A percentile compares a stretch with the other conserved stretches of the same genome.
Conservation (phyloP, 257 asterid species). For the Vinca minor region DNA sequence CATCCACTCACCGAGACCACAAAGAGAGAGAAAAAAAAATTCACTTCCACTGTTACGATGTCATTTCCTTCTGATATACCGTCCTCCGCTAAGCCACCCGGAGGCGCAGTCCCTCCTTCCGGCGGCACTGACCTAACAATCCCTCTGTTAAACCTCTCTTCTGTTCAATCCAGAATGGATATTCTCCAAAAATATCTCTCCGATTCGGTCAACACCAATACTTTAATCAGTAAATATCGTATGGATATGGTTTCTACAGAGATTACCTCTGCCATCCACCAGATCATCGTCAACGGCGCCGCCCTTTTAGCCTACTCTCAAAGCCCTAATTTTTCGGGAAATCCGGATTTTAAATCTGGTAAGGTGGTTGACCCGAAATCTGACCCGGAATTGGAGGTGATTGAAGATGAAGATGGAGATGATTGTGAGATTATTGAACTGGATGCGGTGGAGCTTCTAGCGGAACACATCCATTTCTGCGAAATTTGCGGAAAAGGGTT, state of each 20-base stretch:
- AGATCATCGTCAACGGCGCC: constrained; percentile 62
- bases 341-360: neutral
- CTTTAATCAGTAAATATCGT: constrained; percentile 41
- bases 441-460: constrained; percentile 70
- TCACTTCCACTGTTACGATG: constrained; percentile 19
- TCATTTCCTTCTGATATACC: constrained; percentile 36
- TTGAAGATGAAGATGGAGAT: constrained; percentile 16
- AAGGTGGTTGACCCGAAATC: constrained; percentile 10
- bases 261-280: constrained; percentile 60
- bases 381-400: constrained; percentile 14
- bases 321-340: constrained; percentile 10
- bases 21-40: too few relatives aligned
- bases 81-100: constrained; percentile 43
- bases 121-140: constrained; percentile 19
- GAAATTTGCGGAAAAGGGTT: constrained; percentile 92
- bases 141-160: constrained; percentile 50
- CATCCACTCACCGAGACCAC: neutral
- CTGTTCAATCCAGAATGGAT: constrained; percentile 54
- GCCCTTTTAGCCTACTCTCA: constrained; percentile 48
- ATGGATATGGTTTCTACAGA: constrained; percentile 59
- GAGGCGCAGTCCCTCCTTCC: constrained; percentile 4
- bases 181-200: constrained; percentile 51
- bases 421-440: constrained; percentile 58
- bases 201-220: constrained; percentile 48
- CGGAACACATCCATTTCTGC: constrained; percentile 85